Evolutionary conservation across 495 filamentous ascomycete genomes (phyloP).

Genomic region (Hamigera avellanea): DNA sequence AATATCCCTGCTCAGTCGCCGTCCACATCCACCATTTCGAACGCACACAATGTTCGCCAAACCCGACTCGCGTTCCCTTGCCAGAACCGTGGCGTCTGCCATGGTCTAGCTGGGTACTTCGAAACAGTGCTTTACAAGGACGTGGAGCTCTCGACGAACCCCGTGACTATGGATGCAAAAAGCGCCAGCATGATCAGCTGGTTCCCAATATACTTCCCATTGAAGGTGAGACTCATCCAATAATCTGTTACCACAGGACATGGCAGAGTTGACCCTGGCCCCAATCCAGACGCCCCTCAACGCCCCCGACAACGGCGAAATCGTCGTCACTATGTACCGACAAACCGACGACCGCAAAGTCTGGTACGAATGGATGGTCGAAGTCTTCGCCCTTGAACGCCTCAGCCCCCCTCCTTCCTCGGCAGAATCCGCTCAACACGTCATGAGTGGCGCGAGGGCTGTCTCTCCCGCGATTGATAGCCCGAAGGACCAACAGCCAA

Average conservation of each 20-base stretch:
- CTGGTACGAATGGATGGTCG: conserved; percentile 98
- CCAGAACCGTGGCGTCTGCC: conserved; percentile 65
- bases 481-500: conserved; percentile 9
- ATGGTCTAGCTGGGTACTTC: conserved; percentile 91
- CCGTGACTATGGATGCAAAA: conserved; percentile 83
- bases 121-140: conserved; percentile 79
- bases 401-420: conserved; percentile 5
- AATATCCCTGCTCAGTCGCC: conserved; percentile 25
- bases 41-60: conserved; percentile 79
- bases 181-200: conserved; percentile 95
- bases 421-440: conserved; percentile 6
- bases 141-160: conserved; percentile 85
- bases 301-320: conserved; percentile 69
- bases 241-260: not conserved
- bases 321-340: conserved; percentile 88
- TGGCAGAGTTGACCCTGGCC: conserved; percentile 4
- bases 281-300: conserved; percentile 64
- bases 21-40: conserved; percentile 36
- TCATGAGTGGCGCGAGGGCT: conserved; percentile 23
- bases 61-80: conserved; percentile 64
- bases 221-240: conserved; percentile 55
- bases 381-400: conserved; percentile 53
- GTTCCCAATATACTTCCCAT: conserved; percentile 97
- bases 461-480: conserved; percentile 20
- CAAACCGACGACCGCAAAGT: conserved; percentile 91